Conservation (phyloP, 768 basidiomycete species). For the Amanita molliuscula region DNA sequence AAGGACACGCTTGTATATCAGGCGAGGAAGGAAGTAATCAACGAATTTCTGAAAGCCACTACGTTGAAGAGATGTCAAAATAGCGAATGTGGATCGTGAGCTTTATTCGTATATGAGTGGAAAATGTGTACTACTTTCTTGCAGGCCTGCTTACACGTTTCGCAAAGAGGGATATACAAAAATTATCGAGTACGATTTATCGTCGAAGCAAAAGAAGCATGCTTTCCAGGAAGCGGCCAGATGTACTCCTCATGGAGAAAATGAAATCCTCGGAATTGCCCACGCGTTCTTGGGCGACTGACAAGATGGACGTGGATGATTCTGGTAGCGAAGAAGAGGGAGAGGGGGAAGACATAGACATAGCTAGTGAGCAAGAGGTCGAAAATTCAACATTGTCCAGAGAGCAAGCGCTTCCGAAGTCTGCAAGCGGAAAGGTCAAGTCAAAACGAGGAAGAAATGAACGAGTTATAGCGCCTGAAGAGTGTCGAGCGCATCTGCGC, state of each 20-base stretch:
- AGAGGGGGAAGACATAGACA: constrained; percentile 27
- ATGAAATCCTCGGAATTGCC: constrained; percentile 13
- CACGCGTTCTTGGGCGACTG: constrained; percentile 15
- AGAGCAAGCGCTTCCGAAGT: constrained; percentile 40
- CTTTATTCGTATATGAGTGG: constrained; percentile 11
- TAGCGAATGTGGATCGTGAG: constrained; percentile 70
- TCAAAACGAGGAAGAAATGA: constrained; percentile 75
- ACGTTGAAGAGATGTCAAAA: constrained; percentile 70
- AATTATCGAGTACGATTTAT: constrained; percentile 87
- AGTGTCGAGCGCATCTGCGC: constrained; percentile 90
- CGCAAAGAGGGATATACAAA: constrained; percentile 93
- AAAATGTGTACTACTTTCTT: constrained; percentile 7
- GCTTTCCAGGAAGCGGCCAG: constrained; percentile 51
- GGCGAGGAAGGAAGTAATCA: constrained; percentile 71
- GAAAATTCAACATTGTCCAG: constrained; percentile 14
- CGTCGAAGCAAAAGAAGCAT: constrained; percentile 67
- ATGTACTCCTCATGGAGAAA: constrained; percentile 58
- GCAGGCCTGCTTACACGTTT: constrained; percentile 73
- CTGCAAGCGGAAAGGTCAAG: constrained; percentile 73
- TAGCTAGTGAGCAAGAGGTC: constrained; percentile 40
- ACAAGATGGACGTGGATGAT: constrained; percentile 39
- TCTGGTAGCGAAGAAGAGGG: constrained; percentile 40
- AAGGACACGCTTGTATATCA: constrained; percentile 87
- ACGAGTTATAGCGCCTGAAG: constrained; percentile 82
- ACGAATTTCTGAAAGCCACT: constrained; percentile 66